Evolutionary conservation across 1,139 yeast species (phyloP).

Genomic region (Geotrichum phurueaensis): DNA sequence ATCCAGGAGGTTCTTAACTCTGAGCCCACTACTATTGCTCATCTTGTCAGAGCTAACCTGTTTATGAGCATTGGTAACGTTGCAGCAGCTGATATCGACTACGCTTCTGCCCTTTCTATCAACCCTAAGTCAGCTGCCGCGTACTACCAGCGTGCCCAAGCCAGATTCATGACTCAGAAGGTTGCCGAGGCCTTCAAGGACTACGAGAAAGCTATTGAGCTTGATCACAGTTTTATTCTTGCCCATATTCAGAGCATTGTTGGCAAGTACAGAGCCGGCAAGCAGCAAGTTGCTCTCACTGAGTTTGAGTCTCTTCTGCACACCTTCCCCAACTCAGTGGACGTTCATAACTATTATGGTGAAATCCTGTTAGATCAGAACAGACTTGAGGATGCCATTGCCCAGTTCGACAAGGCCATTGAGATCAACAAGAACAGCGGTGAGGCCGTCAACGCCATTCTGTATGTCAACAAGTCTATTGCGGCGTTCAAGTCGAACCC

Average conservation of each 20-base stretch:
- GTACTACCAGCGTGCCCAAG: conserved; percentile 92
- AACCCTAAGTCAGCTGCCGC: conserved; percentile 73
- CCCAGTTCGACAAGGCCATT: conserved; percentile 82
- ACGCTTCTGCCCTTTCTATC: conserved; percentile 63
- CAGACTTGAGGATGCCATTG: conserved; percentile 63
- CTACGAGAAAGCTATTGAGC: conserved; percentile 69
- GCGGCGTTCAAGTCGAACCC: conserved; percentile 35
- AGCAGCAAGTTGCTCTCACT: conserved; percentile 53
- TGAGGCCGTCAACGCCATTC: conserved; percentile 77
- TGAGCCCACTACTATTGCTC: conserved; percentile 75
- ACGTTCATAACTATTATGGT: conserved; percentile 91
- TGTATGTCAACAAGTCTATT: conserved; percentile 84
- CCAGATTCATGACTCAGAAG: conserved; percentile 74
- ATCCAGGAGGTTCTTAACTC: conserved; percentile 60
- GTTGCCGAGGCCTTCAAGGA: conserved; percentile 65
- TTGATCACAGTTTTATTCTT: conserved; percentile 71
- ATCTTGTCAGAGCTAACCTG: conserved; percentile 76
- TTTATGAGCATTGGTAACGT: conserved; percentile 66
- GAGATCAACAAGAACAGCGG: conserved; percentile 46
- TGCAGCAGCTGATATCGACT: conserved; percentile 59
- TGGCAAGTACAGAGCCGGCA: conserved; percentile 77
- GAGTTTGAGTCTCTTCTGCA: conserved; percentile 68
- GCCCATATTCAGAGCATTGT: conserved; percentile 92
- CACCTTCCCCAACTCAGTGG: conserved; percentile 81
- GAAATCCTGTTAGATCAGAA: conserved; percentile 84